Conservation (phyloP, 495 filamentous ascomycete species). For the Talaromyces thailandensis region DNA sequence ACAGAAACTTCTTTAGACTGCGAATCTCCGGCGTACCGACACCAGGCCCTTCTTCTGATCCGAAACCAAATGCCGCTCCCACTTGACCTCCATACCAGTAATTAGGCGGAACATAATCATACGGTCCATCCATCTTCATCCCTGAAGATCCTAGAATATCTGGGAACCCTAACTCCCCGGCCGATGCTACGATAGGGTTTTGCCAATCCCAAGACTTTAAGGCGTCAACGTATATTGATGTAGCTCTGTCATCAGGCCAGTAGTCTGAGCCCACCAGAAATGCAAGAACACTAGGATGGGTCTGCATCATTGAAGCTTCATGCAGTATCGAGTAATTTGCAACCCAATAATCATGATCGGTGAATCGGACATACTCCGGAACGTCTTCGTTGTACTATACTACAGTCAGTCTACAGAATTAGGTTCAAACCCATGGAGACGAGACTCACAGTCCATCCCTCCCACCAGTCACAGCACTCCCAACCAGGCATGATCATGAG, state of each 20-base stretch:
- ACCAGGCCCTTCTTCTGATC: constrained; percentile 51
- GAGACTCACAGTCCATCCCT: constrained; percentile 41
- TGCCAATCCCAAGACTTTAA: constrained; percentile 45
- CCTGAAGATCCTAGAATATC: constrained; percentile 43
- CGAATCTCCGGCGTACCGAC: constrained; percentile 51
- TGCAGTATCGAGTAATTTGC: constrained; percentile 48
- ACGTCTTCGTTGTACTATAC: constrained; percentile 43
- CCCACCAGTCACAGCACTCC: constrained; percentile 66
- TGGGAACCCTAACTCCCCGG: constrained; percentile 45
- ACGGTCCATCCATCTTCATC: constrained; percentile 61
- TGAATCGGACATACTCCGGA: constrained; percentile 38
- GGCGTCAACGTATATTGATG: constrained; percentile 39
- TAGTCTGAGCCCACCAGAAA: constrained; percentile 55
- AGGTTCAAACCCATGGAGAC: not conserved
- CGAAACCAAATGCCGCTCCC: constrained; percentile 55
- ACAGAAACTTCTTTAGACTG: constrained; percentile 47
- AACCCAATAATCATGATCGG: constrained; percentile 40
- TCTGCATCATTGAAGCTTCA: constrained; percentile 50
- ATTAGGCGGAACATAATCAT: constrained; percentile 58
- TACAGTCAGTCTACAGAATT: not conserved
- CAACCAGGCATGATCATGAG: constrained; percentile 56
- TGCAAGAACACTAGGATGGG: constrained; percentile 45
- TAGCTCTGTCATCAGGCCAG: constrained; percentile 50
- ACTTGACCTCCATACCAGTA: constrained; percentile 49
- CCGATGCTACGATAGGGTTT: constrained; percentile 48